Base-by-base conservation (phyloP, 2,329 filamentous ascomycete species). In the Claviceps capensis region DNA sequence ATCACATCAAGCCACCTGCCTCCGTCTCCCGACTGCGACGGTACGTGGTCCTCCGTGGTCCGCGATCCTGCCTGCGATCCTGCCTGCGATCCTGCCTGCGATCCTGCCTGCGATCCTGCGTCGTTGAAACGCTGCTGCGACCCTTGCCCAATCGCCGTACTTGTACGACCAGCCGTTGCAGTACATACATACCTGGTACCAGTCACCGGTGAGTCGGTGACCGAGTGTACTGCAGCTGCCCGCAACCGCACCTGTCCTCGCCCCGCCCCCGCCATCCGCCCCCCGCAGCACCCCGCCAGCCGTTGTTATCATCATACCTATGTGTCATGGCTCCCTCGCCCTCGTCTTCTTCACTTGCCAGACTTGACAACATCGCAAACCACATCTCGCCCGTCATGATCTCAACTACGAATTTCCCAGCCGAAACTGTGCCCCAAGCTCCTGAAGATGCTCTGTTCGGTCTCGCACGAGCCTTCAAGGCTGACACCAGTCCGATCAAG, bases 391-490 rank as follows among this genome's bases (percentile, higher is more conserved):
- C 80, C 57, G 66, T 70, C 61, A 71, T 70, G 68, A 60, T 65
- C 56, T 62, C 65, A 52, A 58, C 62, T 51, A 85, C 86, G 60
- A 81, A 78, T 64, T 95, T 95, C 73, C 79, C 83, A 55, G 77
- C 84, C 63, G 79, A 86, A 63, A 73, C 77, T 58, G 88, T 96
- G 54, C 87, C 90, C 62, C 85, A 91, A 71, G 93, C 93, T 55
- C 90, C 93, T 47, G 90, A 95, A 69, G 93, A 98, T 72, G 83
- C 91, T 58, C 81, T 98, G 65, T 98, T 98, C 66, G 90, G 91
- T 53, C 74, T 98, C 62, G 89, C 91, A 79, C 81, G 85, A 57
- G 89, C 88, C 55, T 98, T 84, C 76, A 82, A 82, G 63, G 86
- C 85, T 56, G 93, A 98, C 65, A 72, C 79, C 55, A 77, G 74